Conservation (phyloP, 805 yeast species). For the Myxozyma neotropica region DNA sequence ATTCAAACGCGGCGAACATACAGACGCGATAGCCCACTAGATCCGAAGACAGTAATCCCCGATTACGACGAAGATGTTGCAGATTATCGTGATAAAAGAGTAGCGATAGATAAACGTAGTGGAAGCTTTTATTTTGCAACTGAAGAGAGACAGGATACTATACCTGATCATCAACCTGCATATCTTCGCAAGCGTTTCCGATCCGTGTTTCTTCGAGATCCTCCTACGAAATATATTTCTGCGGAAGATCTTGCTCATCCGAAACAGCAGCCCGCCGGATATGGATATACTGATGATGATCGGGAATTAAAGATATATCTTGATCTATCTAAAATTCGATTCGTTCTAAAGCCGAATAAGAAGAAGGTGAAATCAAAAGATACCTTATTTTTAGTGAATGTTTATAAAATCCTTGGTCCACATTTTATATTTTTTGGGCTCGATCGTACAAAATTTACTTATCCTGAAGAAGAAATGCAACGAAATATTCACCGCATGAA, state of each 20-base stretch:
- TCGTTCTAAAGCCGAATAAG: neutral
- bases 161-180: neutral
- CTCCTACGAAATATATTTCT: neutral
- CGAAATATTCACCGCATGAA: neutral
- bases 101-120: neutral
- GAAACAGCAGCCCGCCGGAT: neutral
- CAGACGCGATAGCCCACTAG: too few relatives aligned
- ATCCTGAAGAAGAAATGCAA: neutral
- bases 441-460: neutral
- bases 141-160: neutral
- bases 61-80: neutral
- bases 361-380: neutral
- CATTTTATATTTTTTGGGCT: neutral
- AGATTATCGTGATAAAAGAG: neutral
- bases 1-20: neutral
- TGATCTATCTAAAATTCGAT: neutral
- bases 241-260: neutral
- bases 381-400: neutral
- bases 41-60: too few relatives aligned
- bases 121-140: neutral
- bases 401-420: neutral
- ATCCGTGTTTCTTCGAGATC: constrained; percentile 2
- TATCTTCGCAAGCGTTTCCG: constrained; percentile 1
- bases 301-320: neutral
- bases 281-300: neutral